A percentile compares a stretch with the other conserved stretches of the same genome.
phyloP scores from a whole-genome alignment of 805 yeast genomes.

The Zygotorulaspora danielsina region DNA sequence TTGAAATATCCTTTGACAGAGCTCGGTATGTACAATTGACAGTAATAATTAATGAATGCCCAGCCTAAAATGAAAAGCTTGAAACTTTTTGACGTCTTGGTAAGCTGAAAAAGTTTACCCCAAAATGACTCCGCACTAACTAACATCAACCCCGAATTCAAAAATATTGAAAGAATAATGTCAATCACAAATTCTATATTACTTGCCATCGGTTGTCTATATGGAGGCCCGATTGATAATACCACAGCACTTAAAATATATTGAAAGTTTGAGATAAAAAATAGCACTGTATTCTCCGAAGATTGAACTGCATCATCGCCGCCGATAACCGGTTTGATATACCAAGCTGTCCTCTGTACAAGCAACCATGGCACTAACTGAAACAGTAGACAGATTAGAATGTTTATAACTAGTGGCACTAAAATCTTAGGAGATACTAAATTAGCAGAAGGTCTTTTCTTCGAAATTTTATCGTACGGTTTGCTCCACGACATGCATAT shows the following conservation, averaged over 20 bases:
- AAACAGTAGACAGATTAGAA: constrained; percentile 55
- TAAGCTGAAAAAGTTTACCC: constrained; percentile 73
- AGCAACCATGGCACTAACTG: constrained; percentile 66
- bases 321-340: constrained; percentile 72
- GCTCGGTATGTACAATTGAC: constrained; percentile 35
- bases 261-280: constrained; percentile 79
- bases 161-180: constrained; percentile 44
- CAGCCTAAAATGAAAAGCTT: constrained; percentile 47
- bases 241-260: constrained; percentile 79
- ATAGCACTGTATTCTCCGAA: constrained; percentile 84
- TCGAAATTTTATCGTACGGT: constrained; percentile 56
- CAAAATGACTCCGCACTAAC: constrained; percentile 48
- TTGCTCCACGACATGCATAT: constrained; percentile 97
- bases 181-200: constrained; percentile 71
- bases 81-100: constrained; percentile 50
- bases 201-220: constrained; percentile 66
- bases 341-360: constrained; percentile 66
- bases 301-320: constrained; percentile 77
- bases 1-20: constrained; percentile 33
- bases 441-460: constrained; percentile 90
- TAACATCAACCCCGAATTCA: constrained; percentile 54
- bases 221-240: constrained; percentile 92
- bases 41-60: constrained; percentile 47
- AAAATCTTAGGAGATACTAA: constrained; percentile 84
- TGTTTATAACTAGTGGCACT: constrained; percentile 76